A percentile compares a stretch with the other conserved stretches of the same genome.
Evolutionary conservation across 257 asterid species (phyloP).

Genomic region (Cinchona pubescens): DNA sequence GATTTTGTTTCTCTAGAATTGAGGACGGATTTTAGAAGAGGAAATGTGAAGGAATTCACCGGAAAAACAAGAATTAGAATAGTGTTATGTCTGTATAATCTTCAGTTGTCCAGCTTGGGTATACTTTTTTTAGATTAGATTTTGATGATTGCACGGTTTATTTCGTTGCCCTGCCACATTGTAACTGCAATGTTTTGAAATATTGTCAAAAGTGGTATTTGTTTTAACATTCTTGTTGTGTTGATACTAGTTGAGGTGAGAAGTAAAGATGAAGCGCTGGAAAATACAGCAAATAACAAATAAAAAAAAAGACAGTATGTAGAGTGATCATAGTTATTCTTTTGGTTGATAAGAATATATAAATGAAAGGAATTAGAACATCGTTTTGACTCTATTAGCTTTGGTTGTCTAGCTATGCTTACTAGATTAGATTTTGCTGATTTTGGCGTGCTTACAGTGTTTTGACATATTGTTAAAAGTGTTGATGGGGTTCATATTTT

Average conservation of each 20-base stretch:
- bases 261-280: too few species aligned
- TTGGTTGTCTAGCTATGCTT: too few species aligned
- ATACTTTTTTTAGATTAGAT: not conserved
- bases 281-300: too few species aligned
- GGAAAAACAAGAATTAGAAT: not conserved
- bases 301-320: too few species aligned
- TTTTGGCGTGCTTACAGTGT: too few species aligned
- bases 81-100: not conserved
- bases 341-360: too few species aligned
- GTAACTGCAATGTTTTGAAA: not conserved
- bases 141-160: not conserved
- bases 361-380: too few species aligned
- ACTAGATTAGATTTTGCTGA: too few species aligned
- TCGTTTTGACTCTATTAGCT: too few species aligned
- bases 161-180: not conserved
- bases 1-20: not conserved
- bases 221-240: not conserved
- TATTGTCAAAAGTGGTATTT: not conserved
- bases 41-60: not conserved
- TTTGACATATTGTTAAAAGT: not conserved
- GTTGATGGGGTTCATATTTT: not conserved
- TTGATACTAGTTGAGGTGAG: conserved; percentile 65
- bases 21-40: not conserved
- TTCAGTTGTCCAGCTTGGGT: not conserved
- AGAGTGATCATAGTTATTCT: too few species aligned